phyloP scores from a whole-genome alignment of 2,329 filamentous ascomycete species.

The Colletotrichum truncatum region DNA sequence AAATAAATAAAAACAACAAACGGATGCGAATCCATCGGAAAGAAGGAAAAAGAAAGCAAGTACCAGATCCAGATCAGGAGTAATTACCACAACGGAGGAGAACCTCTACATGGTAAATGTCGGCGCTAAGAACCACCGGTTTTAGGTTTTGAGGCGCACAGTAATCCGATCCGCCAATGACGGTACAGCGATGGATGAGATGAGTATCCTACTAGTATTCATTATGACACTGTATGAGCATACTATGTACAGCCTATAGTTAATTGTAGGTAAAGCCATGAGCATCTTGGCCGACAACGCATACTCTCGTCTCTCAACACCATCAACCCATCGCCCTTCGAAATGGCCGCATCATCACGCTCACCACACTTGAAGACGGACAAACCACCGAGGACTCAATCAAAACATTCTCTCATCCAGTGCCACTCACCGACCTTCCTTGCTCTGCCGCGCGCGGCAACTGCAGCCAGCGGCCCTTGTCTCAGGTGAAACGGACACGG shows the following conservation, averaged over 20 bases:
- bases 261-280: background rate
- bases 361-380: background rate
- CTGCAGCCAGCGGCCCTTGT: constrained; percentile 23
- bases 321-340: background rate
- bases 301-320: background rate
- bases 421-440: background rate
- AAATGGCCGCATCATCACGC: constrained; percentile 10
- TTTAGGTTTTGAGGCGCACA: constrained; percentile 17
- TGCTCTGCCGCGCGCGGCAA: constrained; percentile 14
- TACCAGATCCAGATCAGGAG: background rate
- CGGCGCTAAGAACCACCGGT: constrained; percentile 13
- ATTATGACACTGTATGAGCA: too few species aligned
- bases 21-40: background rate
- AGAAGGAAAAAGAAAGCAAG: background rate
- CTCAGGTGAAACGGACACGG: constrained; percentile 28
- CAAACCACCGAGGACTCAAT: background rate
- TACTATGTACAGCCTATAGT: too few species aligned
- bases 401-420: background rate
- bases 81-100: background rate
- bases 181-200: background rate
- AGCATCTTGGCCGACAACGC: background rate
- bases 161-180: background rate
- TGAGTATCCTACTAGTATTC: too few species aligned
- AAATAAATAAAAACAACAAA: too few species aligned
- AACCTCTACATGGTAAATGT: background rate